phyloP scores from a whole-genome alignment of 805 yeast species.

The Scheffersomyces spartinae region DNA sequence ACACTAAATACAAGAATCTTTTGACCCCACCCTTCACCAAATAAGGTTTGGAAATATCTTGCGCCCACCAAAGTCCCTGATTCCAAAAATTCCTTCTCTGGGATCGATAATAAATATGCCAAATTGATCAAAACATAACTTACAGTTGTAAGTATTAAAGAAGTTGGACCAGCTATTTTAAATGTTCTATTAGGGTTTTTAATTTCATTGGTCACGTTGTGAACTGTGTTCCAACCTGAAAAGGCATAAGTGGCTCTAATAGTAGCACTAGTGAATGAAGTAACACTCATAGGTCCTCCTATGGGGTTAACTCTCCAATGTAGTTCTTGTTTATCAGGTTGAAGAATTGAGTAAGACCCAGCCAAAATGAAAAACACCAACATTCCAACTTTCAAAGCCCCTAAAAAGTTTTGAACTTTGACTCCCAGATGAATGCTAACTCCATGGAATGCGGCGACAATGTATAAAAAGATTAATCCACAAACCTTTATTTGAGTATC shows the following conservation, averaged over 20 bases:
- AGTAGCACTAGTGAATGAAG: constrained; percentile 43
- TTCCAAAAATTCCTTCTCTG: constrained; percentile 38
- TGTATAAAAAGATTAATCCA: constrained; percentile 16
- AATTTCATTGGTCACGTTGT: constrained; percentile 49
- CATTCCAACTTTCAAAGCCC: constrained; percentile 46
- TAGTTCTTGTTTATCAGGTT: constrained; percentile 36
- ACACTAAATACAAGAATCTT: constrained; percentile 44
- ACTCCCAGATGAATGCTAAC: constrained; percentile 50
- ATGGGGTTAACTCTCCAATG: constrained; percentile 31
- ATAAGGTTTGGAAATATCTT: constrained; percentile 41
- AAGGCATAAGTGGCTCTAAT: constrained; percentile 49
- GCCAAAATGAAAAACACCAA: constrained; percentile 43
- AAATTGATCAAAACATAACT: constrained; percentile 42
- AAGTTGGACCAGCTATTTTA: constrained; percentile 49
- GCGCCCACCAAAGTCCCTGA: constrained; percentile 54
- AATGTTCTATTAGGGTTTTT: constrained; percentile 47
- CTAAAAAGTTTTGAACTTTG: constrained; percentile 48
- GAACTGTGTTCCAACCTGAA: constrained; percentile 55
- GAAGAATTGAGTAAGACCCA: constrained; percentile 43
- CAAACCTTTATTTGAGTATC: constrained; percentile 22
- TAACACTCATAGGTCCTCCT: constrained; percentile 19
- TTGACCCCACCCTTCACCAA: constrained; percentile 41
- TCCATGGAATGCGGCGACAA: constrained; percentile 38
- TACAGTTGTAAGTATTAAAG: constrained; percentile 34
- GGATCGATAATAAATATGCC: constrained; percentile 45